Conservation (phyloP, 225 moss, liverwort and hornwort species). For the Polytrichum commune region DNA sequence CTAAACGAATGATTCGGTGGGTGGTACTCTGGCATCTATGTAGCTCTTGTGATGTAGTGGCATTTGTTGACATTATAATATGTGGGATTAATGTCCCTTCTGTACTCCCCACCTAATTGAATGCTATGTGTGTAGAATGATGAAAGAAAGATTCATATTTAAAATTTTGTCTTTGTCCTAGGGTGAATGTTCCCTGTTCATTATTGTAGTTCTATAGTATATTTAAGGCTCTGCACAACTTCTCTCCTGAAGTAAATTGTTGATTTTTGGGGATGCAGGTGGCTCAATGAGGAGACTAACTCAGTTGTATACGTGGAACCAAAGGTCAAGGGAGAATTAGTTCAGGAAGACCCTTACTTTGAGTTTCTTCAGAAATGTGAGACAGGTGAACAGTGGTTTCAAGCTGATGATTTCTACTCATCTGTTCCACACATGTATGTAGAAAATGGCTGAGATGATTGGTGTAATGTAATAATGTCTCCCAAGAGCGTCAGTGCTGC, state of each 20-base stretch:
- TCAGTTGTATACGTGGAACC: constrained; percentile 61
- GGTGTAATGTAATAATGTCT: no score
- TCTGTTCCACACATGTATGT: no score
- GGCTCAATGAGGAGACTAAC: constrained; percentile 71
- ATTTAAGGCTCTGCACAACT: background rate
- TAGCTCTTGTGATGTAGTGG: constrained; percentile 6
- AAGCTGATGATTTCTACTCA: no score
- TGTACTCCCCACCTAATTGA: no score
- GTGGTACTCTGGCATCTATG: constrained; percentile 5
- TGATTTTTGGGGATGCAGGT: constrained; percentile 36
- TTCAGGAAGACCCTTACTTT: constrained; percentile 60
- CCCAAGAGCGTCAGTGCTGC: no score
- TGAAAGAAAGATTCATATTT: constrained; percentile 8
- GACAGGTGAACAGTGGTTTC: constrained; percentile 27
- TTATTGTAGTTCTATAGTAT: no score
- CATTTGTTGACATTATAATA: constrained; percentile 7
- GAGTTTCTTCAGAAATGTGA: constrained; percentile 63
- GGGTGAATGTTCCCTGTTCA: constrained; percentile 9
- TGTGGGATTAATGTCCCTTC: no score
- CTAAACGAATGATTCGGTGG: constrained; percentile 84
- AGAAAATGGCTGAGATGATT: no score
- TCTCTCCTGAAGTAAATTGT: background rate
- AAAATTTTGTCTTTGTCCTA: constrained; percentile 10
- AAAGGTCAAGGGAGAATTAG: constrained; percentile 60
- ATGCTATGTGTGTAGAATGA: background rate